phyloP scores from a whole-genome alignment of 2,329 filamentous ascomycete species.

The Phaeoacremonium minimum region DNA sequence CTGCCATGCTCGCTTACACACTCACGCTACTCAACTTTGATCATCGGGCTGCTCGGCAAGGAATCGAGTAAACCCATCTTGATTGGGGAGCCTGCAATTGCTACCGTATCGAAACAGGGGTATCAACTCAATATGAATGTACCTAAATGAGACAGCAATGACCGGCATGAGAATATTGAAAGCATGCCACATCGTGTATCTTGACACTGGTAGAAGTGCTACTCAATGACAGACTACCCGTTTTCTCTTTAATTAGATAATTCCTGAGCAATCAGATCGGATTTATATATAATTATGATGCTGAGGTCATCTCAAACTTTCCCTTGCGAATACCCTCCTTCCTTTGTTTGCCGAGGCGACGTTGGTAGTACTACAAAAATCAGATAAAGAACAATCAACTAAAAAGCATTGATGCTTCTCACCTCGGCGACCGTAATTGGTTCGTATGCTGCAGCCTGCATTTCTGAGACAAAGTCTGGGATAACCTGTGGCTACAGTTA shows the following conservation, averaged over 20 bases:
- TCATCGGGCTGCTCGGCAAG: too few species aligned
- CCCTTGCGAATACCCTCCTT: slow-evolving; percentile 2
- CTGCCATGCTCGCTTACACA: too few species aligned
- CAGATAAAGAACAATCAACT: neutral
- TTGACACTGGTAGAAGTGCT: neutral
- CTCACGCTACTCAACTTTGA: too few species aligned
- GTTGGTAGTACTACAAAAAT: slow-evolving; percentile 5
- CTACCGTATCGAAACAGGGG: too few species aligned
- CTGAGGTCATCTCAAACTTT: slow-evolving; percentile 1
- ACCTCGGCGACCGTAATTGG: slow-evolving; percentile 6
- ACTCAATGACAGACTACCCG: neutral
- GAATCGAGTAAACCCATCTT: too few species aligned
- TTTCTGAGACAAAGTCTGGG: slow-evolving; percentile 3
- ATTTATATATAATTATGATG: neutral
- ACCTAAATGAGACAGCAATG: neutral
- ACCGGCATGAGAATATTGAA: neutral
- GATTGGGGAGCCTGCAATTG: too few species aligned
- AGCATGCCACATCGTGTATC: neutral
- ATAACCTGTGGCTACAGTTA: neutral
- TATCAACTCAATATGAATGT: too few species aligned
- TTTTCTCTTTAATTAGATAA: neutral
- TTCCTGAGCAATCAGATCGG: neutral
- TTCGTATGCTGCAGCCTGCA: slow-evolving; percentile 3
- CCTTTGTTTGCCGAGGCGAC: slow-evolving; percentile 2
- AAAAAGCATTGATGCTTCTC: neutral